phyloP scores from a whole-genome alignment of 352 stramenopile genomes.

The Thalassiosira livingstoniorum region DNA sequence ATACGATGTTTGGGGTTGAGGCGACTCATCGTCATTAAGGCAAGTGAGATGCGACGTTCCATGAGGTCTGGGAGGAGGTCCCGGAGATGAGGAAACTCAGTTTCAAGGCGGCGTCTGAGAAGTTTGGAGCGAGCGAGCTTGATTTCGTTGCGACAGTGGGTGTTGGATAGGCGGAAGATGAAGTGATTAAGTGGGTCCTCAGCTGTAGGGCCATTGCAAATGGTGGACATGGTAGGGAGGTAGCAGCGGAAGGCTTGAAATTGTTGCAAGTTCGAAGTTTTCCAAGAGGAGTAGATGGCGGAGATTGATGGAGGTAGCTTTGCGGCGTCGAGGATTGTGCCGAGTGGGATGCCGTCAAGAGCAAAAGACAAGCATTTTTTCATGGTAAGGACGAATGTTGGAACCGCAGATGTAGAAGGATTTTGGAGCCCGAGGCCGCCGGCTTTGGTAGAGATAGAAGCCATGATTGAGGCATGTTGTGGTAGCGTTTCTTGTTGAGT shows the following conservation, averaged over 20 bases:
- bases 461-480: neutral
- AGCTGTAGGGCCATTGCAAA: neutral
- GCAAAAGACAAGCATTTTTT: too few species aligned
- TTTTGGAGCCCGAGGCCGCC: neutral
- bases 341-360: too few species aligned
- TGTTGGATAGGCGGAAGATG: neutral
- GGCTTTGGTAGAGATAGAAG: neutral
- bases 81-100: too few species aligned
- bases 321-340: too few species aligned
- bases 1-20: neutral
- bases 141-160: neutral
- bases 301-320: too few species aligned
- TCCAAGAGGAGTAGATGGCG: too few species aligned
- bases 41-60: too few species aligned
- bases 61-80: too few species aligned
- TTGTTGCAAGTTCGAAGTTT: neutral
- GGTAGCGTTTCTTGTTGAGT: neutral
- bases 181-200: neutral
- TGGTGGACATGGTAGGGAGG: too few species aligned
- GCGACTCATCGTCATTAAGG: neutral
- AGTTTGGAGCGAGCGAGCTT: neutral
- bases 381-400: too few species aligned
- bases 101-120: neutral
- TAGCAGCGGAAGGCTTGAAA: neutral
- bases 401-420: too few species aligned